These are phyloP conservation scores for Microstegium vimineum DNA, from an alignment of 176 grass and related monocot species.

Conservation along the genomic window DNA sequence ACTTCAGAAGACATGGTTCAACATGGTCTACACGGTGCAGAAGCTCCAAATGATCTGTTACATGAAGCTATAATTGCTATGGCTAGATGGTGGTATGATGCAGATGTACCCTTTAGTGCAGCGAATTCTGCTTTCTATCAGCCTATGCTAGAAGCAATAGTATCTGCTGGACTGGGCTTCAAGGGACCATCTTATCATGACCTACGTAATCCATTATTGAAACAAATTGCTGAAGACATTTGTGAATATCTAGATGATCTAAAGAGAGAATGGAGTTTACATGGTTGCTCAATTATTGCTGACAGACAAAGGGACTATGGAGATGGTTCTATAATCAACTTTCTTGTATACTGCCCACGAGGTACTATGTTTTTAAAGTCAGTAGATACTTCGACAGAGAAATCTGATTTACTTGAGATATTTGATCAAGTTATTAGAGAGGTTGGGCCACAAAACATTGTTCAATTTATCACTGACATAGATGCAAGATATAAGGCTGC, in stretches of 20 bases:
- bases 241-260: slow-evolving; percentile 42
- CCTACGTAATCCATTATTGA: slow-evolving; percentile 42
- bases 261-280: slow-evolving; percentile 42
- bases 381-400: slow-evolving; percentile 42
- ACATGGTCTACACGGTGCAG: not conserved
- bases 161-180: slow-evolving; percentile 36
- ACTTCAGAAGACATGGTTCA: slow-evolving; percentile 8
- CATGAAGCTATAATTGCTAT: slow-evolving; percentile 45
- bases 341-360: slow-evolving; percentile 39
- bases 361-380: slow-evolving; percentile 60
- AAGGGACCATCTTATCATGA: slow-evolving; percentile 57
- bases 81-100: slow-evolving; percentile 63
- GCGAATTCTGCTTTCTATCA: slow-evolving; percentile 58
- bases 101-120: slow-evolving; percentile 45
- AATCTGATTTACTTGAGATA: slow-evolving; percentile 37
- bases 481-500: slow-evolving; percentile 36
- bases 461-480: slow-evolving; percentile 47
- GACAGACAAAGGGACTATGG: slow-evolving; percentile 34
- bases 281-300: slow-evolving; percentile 57
- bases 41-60: slow-evolving; percentile 33
- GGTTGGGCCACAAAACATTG: slow-evolving; percentile 41
- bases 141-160: slow-evolving; percentile 48
- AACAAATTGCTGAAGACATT: slow-evolving; percentile 36
- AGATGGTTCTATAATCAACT: slow-evolving; percentile 46
- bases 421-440: slow-evolving; percentile 61